Percentiles rank a stretch among this genome's conserved stretches.
These are phyloP conservation scores for Pichia sp. DNA, from an alignment of 1,139 yeast genomes.

Conservation along the genomic window DNA sequence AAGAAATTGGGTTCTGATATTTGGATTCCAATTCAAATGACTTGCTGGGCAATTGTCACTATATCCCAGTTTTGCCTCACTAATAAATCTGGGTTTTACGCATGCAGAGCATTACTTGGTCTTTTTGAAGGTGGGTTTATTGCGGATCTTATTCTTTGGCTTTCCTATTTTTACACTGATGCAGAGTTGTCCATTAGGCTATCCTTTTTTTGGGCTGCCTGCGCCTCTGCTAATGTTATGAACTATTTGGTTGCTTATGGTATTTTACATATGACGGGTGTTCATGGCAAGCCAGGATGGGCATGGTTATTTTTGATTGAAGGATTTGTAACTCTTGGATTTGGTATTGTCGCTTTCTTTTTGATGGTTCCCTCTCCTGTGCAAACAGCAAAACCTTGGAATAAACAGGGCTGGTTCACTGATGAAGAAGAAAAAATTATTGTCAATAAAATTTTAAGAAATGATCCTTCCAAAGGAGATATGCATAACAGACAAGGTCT, in stretches of 20 bases:
- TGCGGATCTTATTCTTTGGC: slow-evolving; percentile 46
- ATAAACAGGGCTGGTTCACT: slow-evolving; percentile 49
- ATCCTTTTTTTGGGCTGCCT: slow-evolving; percentile 42
- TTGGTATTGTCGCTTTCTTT: slow-evolving; percentile 46
- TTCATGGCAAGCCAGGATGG: slow-evolving; percentile 44
- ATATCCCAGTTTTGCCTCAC: no score
- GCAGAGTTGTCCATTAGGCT: slow-evolving; percentile 41
- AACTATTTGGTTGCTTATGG: slow-evolving; percentile 40
- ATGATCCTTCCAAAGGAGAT: slow-evolving; percentile 64
- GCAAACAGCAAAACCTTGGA: slow-evolving; percentile 43
- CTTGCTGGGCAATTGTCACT: no score
- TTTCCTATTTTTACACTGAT: slow-evolving; percentile 48
- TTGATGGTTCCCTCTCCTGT: slow-evolving; percentile 54
- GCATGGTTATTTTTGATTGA: slow-evolving; percentile 59
- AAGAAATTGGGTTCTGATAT: no score
- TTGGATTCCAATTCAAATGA: no score
- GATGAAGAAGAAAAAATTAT: slow-evolving; percentile 55
- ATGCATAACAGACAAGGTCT: slow-evolving; percentile 58
- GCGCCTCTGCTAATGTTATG: slow-evolving; percentile 32
- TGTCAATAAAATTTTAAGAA: slow-evolving; percentile 54
- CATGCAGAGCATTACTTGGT: no score
- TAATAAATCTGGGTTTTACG: no score
- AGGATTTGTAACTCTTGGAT: slow-evolving; percentile 45
- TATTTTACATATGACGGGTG: slow-evolving; percentile 34
- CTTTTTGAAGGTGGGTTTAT: slow-evolving; percentile 40